Evolutionary conservation across 2,329 filamentous ascomycete genomes (phyloP).

Genomic region (Chaetomiaceae sp.): DNA sequence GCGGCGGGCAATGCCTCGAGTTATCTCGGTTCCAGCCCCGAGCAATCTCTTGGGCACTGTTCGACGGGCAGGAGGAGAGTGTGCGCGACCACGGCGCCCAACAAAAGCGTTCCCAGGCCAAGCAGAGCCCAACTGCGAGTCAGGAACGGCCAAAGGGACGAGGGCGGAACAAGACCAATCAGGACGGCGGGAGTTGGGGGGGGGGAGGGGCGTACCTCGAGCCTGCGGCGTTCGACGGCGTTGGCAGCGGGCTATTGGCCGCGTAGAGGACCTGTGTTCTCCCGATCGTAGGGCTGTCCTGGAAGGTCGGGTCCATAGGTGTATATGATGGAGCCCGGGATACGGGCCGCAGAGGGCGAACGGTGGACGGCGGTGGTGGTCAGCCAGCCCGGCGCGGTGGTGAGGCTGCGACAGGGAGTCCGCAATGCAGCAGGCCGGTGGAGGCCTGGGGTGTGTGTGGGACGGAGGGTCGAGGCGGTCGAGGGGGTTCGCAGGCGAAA

Average conservation of each 20-base stretch:
- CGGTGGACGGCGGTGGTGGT: constrained; percentile 26
- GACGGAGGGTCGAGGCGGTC: neutral
- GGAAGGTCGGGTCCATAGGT: constrained; percentile 26
- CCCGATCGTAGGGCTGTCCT: constrained; percentile 46
- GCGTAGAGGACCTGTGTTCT: constrained; percentile 32
- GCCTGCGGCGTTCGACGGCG: constrained; percentile 22
- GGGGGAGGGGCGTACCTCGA: constrained; percentile 21
- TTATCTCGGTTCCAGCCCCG: neutral
- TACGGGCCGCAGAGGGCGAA: constrained; percentile 18
- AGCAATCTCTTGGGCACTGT: constrained; percentile 1
- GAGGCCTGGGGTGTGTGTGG: constrained; percentile 5
- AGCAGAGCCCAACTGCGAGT: constrained; percentile 7
- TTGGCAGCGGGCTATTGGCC: constrained; percentile 27
- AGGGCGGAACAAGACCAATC: neutral
- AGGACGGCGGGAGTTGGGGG: neutral
- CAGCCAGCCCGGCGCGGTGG: constrained; percentile 34
- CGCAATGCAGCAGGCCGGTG: constrained; percentile 34
- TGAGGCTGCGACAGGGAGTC: constrained; percentile 49
- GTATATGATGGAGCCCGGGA: constrained; percentile 12
- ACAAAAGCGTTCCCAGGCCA: constrained; percentile 1
- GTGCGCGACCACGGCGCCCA: neutral
- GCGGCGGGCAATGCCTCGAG: neutral
- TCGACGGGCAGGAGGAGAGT: neutral
- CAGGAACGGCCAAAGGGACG: neutral
- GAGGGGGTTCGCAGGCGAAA: neutral